Conservation (phyloP, 2,329 filamentous ascomycete species). For the Pseudogymnoascus sp. region DNA sequence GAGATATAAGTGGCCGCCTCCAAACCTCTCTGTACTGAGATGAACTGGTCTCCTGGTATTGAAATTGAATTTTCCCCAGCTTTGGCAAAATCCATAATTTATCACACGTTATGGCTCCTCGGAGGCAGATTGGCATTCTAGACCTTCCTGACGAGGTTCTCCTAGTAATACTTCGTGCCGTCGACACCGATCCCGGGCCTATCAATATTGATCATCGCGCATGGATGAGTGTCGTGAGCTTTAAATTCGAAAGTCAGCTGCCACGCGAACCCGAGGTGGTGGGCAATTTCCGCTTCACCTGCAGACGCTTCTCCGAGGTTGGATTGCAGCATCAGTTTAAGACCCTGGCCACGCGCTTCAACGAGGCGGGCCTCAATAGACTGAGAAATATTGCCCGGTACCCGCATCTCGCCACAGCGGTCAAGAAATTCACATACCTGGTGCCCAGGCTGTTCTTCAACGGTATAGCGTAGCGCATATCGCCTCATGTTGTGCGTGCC, state of each 20-base stretch:
- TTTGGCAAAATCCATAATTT: conserved; percentile 6
- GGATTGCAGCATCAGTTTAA: conserved; percentile 43
- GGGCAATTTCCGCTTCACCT: conserved; percentile 37
- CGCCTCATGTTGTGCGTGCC: not conserved
- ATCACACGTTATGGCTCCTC: conserved; percentile 4
- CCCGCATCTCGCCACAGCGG: conserved; percentile 41
- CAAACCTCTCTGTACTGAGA: not conserved
- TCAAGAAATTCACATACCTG: conserved; percentile 53
- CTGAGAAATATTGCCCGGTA: conserved; percentile 41
- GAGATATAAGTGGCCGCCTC: conserved; percentile 4
- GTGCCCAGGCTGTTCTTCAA: conserved; percentile 48
- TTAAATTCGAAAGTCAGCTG: conserved; percentile 3
- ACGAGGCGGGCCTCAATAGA: conserved; percentile 38
- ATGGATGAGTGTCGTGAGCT: conserved; percentile 7
- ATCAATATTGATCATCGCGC: conserved; percentile 7
- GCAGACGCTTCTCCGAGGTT: conserved; percentile 40
- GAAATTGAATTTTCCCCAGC: conserved; percentile 6
- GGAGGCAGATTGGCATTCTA: conserved; percentile 6
- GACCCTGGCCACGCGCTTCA: conserved; percentile 41
- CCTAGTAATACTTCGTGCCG: conserved; percentile 5
- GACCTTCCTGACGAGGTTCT: conserved; percentile 6
- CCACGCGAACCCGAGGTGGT: conserved; percentile 2
- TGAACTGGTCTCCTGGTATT: conserved; percentile 6
- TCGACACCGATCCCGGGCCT: conserved; percentile 1
- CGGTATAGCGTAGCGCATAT: conserved; percentile 29